phyloP scores from a whole-genome alignment of 345 rosid genomes.

The Populus pruinosa region DNA sequence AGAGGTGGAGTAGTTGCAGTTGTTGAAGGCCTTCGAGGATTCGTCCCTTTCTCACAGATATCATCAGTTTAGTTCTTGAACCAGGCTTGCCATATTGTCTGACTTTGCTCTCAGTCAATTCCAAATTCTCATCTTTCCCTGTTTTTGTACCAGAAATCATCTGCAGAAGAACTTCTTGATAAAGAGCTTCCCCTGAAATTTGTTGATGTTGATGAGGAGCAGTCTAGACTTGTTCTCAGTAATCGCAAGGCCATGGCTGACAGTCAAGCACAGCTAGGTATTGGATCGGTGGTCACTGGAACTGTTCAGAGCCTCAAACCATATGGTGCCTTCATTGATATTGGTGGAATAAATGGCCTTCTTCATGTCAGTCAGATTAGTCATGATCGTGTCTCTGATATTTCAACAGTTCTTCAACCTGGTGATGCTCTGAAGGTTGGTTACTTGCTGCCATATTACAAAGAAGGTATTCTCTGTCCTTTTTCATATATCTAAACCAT shows the following conservation, averaged over 20 bases:
- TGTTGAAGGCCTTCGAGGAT: slow-evolving; percentile 85
- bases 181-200: slow-evolving; percentile 84
- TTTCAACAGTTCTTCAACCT: slow-evolving; percentile 96
- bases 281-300: slow-evolving; percentile 87
- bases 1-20: slow-evolving; percentile 87
- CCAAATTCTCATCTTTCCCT: slow-evolving; percentile 1
- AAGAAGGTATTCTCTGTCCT: not conserved
- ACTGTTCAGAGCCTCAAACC: slow-evolving; percentile 94
- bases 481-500: not conserved
- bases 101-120: not conserved
- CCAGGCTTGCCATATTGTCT: not conserved
- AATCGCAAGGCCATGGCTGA: slow-evolving; percentile 99
- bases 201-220: slow-evolving; percentile 96
- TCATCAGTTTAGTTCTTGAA: slow-evolving; percentile 56
- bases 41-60: slow-evolving; percentile 93
- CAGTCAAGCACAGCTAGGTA: slow-evolving; percentile 92
- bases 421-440: slow-evolving; percentile 86
- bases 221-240: slow-evolving; percentile 84
- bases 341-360: slow-evolving; percentile 95
- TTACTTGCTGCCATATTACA: not conserved
- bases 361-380: slow-evolving; percentile 98
- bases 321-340: slow-evolving; percentile 94
- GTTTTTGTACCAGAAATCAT: slow-evolving; percentile 52
- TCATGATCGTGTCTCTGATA: slow-evolving; percentile 90
- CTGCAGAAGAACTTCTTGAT: slow-evolving; percentile 82